These are phyloP conservation scores for Delonix regia DNA, from an alignment of 306 rosid species.

Conservation along the genomic window DNA sequence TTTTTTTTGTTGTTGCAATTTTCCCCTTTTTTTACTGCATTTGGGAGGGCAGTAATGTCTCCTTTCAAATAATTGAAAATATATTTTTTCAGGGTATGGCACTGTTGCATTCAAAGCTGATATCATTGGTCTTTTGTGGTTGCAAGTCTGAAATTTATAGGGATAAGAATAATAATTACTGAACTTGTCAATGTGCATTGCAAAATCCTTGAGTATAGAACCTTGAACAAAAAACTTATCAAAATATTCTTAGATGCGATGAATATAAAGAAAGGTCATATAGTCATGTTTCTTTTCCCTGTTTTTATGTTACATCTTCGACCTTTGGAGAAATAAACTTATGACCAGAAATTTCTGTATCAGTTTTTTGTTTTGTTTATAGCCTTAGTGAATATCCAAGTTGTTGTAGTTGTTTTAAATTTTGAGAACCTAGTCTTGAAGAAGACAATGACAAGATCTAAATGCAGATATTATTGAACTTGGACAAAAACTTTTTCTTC, in stretches of 20 bases:
- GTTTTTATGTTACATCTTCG: background rate
- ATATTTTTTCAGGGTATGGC: background rate
- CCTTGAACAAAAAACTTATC: background rate
- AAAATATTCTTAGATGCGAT: background rate
- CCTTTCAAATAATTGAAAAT: background rate
- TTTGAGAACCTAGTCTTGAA: background rate
- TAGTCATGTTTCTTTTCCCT: background rate
- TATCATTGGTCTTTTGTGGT: background rate
- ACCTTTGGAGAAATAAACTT: background rate
- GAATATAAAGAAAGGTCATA: background rate
- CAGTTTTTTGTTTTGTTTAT: background rate
- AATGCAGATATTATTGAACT: background rate
- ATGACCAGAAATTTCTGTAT: background rate
- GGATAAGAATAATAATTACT: background rate
- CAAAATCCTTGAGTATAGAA: background rate
- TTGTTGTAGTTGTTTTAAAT: background rate
- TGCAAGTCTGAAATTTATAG: background rate
- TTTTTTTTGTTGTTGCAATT: too few relatives aligned
- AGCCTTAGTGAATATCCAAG: background rate
- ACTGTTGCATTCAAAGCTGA: background rate
- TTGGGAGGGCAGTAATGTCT: background rate
- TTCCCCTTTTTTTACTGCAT: background rate
- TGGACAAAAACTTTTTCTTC: background rate
- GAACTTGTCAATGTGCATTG: background rate
- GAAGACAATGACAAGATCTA: background rate